Evolutionary conservation across 1,139 yeast species (phyloP), one percentile per base, ranked within the genome.

Genomic region (Pichia kudriavzevii): DNA sequence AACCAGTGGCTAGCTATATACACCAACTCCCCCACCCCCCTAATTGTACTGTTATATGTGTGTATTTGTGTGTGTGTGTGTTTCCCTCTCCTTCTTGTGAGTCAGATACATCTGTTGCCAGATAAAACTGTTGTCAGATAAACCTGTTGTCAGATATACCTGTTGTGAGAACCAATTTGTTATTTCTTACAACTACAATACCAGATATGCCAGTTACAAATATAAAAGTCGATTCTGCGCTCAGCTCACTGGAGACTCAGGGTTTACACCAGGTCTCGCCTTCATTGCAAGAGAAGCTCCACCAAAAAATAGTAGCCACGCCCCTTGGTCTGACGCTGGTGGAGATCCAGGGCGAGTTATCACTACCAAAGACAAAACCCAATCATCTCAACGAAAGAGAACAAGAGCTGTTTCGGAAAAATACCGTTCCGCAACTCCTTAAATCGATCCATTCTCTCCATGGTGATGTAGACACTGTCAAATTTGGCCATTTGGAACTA

Each of bases 341-440:
- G 18, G 91, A 80, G 53, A 79, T 80, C 13, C 91, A 80, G 52
- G 91, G 91, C 4, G 82, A 75, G 24, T 53, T 80, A 28, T 71
- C 74, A 37, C 50, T 75, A 1, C 87, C 87, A 1, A 41, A 49
- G 1, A 52, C 50, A 18, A 60, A 59, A 25, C 71, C 72, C 2
- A 42, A 41, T 4, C 53, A 47, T 15, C 43, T 48, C 5, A 37
- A 32, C 2, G 42, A 37, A 4, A 58, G 55, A 20, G 58, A 58
- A 20, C 52, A 53, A 10, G 36, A 39, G 1, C 48, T 58, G 26
- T 64, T 60, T 43, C 46, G 46, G 3, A 22, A 45, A 16, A 31
- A 30, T 5, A 18, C 25, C 6, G 5, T 46, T 1, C 53, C 56
- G 28, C 40, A 26, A 22, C 26, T 31, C n/a, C 37, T 37, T 7